phyloP scores from a whole-genome alignment of 345 rosid genomes.

The Rubroshorea leprosula region DNA sequence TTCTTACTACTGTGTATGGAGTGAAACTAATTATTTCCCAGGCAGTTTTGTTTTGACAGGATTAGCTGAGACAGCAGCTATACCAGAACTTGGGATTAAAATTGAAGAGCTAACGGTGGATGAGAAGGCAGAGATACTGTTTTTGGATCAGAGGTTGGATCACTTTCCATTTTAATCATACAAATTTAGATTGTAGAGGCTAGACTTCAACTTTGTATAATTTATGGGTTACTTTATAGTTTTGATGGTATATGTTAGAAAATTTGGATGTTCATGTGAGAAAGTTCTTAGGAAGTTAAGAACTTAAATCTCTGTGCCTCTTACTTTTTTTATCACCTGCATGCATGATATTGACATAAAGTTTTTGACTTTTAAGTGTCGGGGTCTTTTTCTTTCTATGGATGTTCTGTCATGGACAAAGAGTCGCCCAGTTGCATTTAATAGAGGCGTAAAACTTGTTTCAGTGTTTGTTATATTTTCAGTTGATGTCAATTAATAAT shows the following conservation, averaged over 20 bases:
- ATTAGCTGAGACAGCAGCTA: conserved; percentile 50
- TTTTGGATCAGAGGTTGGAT: conserved; percentile 73
- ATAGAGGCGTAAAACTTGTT: background rate
- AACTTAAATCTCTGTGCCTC: background rate
- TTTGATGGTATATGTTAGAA: too few relatives aligned
- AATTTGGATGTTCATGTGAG: too few relatives aligned
- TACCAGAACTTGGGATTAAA: conserved; percentile 57
- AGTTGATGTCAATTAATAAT: background rate
- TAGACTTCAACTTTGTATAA: too few relatives aligned
- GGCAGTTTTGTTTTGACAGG: conserved; percentile 99
- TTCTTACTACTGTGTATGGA: background rate
- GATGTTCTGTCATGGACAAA: too few relatives aligned
- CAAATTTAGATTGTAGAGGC: background rate
- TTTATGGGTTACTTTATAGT: too few relatives aligned
- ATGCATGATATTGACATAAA: too few relatives aligned
- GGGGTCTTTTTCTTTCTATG: too few relatives aligned
- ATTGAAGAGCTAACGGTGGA: conserved; percentile 68
- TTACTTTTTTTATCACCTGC: background rate
- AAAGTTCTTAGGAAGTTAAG: too few relatives aligned
- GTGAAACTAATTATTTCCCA: conserved; percentile 46
- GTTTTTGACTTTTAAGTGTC: too few relatives aligned
- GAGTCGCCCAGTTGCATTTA: background rate
- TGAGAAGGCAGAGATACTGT: conserved; percentile 72
- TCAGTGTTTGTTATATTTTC: conserved; percentile 3
- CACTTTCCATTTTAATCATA: background rate